These are phyloP conservation scores for Penicillium desertorum DNA, from an alignment of 495 filamentous ascomycete genomes.

Conservation along the genomic window DNA sequence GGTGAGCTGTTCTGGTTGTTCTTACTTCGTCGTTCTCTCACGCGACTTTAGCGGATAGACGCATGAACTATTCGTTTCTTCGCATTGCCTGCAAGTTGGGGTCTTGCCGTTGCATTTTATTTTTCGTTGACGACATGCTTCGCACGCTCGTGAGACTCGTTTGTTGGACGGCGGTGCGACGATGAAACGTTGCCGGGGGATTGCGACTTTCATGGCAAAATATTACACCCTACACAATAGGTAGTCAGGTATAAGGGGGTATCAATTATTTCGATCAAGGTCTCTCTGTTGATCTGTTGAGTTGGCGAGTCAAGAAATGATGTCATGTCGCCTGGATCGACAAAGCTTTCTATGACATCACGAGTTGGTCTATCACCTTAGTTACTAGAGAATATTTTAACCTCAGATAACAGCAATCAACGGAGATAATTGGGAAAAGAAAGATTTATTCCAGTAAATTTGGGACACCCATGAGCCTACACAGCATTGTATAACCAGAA, in stretches of 20 bases:
- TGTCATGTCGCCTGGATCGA: neutral
- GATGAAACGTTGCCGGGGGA: slow-evolving; percentile 8
- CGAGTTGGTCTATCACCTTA: no score
- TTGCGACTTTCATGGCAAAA: slow-evolving; percentile 17
- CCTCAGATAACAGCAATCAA: no score
- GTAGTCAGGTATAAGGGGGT: neutral
- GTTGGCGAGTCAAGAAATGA: neutral
- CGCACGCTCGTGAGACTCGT: slow-evolving; percentile 58
- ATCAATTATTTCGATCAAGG: neutral
- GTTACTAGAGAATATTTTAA: no score
- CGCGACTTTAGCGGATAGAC: slow-evolving; percentile 54
- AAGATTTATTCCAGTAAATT: no score
- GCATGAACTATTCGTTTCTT: slow-evolving; percentile 48
- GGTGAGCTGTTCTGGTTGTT: neutral
- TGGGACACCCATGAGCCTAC: no score
- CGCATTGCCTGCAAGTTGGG: slow-evolving; percentile 56
- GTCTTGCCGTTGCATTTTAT: slow-evolving; percentile 58
- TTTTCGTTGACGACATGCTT: slow-evolving; percentile 67
- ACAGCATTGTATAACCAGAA: no score
- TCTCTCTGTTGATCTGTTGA: neutral
- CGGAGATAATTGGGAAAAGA: no score
- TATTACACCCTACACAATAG: no score
- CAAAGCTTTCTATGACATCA: neutral
- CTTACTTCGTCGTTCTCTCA: slow-evolving; percentile 38
- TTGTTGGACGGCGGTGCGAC: neutral